phyloP scores from a whole-genome alignment of 345 rosid genomes.

The Arabidopsis thaliana region DNA sequence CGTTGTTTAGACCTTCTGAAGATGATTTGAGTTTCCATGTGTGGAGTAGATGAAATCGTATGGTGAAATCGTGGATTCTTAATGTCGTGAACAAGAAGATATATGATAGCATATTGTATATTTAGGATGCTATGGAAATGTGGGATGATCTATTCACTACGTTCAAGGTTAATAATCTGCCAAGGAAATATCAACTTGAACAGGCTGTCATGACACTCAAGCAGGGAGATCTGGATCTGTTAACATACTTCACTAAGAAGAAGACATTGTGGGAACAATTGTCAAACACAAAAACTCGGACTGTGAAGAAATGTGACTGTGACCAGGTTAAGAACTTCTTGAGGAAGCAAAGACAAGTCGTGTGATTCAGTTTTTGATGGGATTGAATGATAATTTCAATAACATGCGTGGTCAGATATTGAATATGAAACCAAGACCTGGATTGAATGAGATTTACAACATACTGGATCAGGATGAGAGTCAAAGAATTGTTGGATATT shows the following conservation, averaged over 20 bases:
- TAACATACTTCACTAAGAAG: background rate
- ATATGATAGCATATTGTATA: background rate
- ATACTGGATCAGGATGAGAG: background rate
- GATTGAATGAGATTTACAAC: background rate
- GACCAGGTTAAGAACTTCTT: background rate
- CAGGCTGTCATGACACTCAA: background rate
- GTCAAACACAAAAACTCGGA: background rate
- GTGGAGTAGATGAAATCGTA: background rate
- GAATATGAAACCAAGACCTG: background rate
- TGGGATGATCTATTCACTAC: background rate
- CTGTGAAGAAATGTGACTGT: background rate
- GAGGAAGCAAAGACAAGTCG: too few relatives aligned
- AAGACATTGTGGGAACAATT: background rate
- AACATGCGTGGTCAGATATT: background rate
- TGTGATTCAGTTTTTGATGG: too few relatives aligned
- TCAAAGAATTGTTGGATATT: too few relatives aligned
- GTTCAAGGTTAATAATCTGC: background rate
- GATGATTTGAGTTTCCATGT: background rate
- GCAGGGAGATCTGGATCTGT: accelerated
- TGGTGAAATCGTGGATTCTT: background rate
- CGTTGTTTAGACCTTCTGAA: background rate
- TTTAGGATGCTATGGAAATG: background rate
- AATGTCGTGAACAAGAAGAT: background rate
- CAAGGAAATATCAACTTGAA: background rate
- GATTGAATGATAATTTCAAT: too few relatives aligned